Percentiles rank a stretch among this genome's conserved stretches.
Conservation (phyloP, 495 filamentous ascomycete species). For the Penicillium alfredii region DNA sequence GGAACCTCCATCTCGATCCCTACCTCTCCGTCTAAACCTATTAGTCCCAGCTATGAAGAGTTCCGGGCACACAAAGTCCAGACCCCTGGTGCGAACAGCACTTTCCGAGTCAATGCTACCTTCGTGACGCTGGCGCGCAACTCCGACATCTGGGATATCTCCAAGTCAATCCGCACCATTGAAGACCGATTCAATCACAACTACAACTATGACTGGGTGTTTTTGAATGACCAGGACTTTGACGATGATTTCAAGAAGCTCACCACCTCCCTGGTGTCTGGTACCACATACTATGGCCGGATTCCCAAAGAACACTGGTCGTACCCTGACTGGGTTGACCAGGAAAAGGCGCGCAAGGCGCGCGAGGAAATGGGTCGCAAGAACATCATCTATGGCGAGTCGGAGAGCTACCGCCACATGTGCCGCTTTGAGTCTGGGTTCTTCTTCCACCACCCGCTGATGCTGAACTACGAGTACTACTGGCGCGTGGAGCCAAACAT, state of each 20-base stretch:
- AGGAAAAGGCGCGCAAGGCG: constrained; percentile 73
- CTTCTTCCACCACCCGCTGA: constrained; percentile 79
- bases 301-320: constrained; percentile 87
- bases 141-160: constrained; percentile 91
- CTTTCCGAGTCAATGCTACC: constrained; percentile 83
- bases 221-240: constrained; percentile 92
- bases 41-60: constrained; percentile 26
- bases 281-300: constrained; percentile 79
- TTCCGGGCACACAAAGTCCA: constrained; percentile 23
- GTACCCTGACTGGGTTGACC: constrained; percentile 79
- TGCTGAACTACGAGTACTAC: constrained; percentile 86
- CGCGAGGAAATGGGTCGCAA: constrained; percentile 76
- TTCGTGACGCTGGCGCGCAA: constrained; percentile 96
- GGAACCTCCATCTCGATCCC: constrained; percentile 54
- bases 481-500: constrained; percentile 89
- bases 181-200: constrained; percentile 96
- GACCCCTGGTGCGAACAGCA: constrained; percentile 45
- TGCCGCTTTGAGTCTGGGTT: constrained; percentile 91
- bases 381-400: constrained; percentile 95
- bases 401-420: constrained; percentile 87
- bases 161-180: constrained; percentile 85
- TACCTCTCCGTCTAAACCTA: constrained; percentile 21
- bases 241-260: constrained; percentile 88
- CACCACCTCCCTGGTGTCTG: constrained; percentile 82
- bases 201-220: constrained; percentile 98